Evolutionary conservation across 352 stramenopile species (phyloP).

Genomic region (Pythium biforme): DNA sequence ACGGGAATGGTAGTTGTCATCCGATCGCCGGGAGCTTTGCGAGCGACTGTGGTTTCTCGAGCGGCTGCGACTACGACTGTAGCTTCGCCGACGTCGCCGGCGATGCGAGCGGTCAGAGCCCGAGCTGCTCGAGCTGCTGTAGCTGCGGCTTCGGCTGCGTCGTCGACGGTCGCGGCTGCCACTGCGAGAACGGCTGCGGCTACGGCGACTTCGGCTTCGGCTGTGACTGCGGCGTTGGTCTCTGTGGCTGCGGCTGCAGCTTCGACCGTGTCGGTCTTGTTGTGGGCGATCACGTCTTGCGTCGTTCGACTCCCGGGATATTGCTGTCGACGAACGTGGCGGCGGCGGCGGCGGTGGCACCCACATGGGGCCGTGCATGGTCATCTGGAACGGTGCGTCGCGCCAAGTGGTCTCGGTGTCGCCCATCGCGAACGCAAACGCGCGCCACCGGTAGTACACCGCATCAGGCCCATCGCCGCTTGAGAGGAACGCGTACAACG

Average conservation of each 20-base stretch:
- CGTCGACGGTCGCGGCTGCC: constrained; percentile 23
- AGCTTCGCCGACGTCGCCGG: constrained; percentile 5
- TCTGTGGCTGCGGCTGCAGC: neutral
- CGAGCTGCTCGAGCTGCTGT: constrained; percentile 2
- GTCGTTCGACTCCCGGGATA: neutral
- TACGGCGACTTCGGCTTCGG: constrained; percentile 33
- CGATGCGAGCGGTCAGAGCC: too few species aligned
- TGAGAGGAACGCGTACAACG: constrained; percentile 55
- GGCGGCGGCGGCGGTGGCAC: constrained; percentile 43
- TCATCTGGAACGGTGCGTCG: constrained; percentile 66
- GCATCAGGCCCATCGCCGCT: constrained; percentile 26
- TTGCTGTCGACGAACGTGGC: neutral
- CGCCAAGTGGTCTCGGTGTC: constrained; percentile 49
- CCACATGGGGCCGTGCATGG: constrained; percentile 51
- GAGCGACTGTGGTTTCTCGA: constrained; percentile 4
- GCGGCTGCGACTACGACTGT: constrained; percentile 18
- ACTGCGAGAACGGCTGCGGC: constrained; percentile 10
- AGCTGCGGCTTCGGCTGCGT: constrained; percentile 20
- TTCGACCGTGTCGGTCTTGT: neutral
- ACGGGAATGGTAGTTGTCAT: neutral
- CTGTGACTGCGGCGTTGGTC: constrained; percentile 9
- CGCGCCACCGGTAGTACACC: constrained; percentile 74
- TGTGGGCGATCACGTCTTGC: neutral
- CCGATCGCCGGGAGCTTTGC: neutral
- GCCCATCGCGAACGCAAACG: constrained; percentile 72